Evolutionary conservation across 75 land plant species (phyloP).

Genomic region (Sequoia sempervirens): DNA sequence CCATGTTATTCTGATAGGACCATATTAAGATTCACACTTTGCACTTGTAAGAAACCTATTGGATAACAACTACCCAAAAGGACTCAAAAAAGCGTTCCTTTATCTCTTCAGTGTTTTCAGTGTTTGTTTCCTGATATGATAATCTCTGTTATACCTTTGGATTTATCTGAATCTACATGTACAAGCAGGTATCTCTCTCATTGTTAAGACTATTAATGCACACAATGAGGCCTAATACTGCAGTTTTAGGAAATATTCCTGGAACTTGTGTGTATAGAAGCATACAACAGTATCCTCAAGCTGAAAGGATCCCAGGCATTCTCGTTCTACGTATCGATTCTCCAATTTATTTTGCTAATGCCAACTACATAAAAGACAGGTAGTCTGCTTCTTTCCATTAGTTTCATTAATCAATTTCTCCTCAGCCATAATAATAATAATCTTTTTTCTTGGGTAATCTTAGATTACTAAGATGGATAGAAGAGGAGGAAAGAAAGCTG

Average conservation of each 20-base stretch:
- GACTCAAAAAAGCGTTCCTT: no score
- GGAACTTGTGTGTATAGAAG: conserved; percentile 12
- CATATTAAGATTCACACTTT: no score
- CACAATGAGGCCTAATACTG: conserved; percentile 6
- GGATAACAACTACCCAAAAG: no score
- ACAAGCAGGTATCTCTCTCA: conserved; percentile 5
- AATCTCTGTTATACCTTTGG: neutral
- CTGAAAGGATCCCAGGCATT: conserved; percentile 2
- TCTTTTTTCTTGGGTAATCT: neutral
- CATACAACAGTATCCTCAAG: conserved; percentile 7
- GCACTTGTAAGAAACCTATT: no score
- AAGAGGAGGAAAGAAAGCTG: neutral
- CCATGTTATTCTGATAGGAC: no score
- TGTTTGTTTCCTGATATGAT: neutral
- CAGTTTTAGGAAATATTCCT: conserved; percentile 7
- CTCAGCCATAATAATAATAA: no score
- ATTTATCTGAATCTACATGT: neutral
- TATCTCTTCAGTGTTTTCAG: no score
- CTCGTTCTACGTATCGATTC: conserved; percentile 9
- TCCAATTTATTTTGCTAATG: conserved; percentile 3
- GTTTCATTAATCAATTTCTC: neutral
- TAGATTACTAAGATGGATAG: conserved; percentile 2
- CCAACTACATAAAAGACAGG: conserved; percentile 11
- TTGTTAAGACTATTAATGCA: conserved; percentile 12
- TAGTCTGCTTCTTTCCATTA: neutral